Evolutionary conservation across 1,284 basidiomycete species (phyloP).

Genomic region (Rhizoctonia solani): DNA sequence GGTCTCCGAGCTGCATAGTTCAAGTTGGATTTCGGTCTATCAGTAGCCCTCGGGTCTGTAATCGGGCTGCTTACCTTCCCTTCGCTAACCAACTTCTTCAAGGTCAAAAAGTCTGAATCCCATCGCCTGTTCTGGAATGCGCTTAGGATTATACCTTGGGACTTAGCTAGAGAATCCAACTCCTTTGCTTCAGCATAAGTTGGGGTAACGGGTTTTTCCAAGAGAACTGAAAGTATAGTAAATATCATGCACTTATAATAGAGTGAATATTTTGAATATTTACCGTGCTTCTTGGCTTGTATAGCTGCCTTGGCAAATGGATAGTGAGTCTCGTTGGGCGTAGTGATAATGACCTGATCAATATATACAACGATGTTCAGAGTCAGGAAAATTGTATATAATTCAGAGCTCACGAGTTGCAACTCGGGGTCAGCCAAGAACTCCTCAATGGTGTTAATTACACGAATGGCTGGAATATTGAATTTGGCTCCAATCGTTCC

Average conservation of each 20-base stretch:
- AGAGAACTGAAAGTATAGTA: conserved; percentile 55
- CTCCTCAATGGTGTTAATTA: conserved; percentile 47
- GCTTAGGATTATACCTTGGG: conserved; percentile 59
- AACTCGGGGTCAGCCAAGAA: conserved; percentile 48
- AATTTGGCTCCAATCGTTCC: conserved; percentile 39
- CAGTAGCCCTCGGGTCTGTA: conserved; percentile 46
- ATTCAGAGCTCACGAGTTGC: conserved; percentile 39
- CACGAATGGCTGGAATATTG: conserved; percentile 39
- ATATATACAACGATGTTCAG: background rate
- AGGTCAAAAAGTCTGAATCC: conserved; percentile 81
- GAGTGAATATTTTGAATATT: conserved; percentile 37
- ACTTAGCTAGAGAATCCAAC: conserved; percentile 66
- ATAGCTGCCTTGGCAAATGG: conserved; percentile 48
- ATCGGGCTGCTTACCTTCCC: conserved; percentile 54
- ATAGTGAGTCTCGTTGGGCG: conserved; percentile 82
- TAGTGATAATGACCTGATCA: conserved; percentile 61
- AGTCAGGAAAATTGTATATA: background rate
- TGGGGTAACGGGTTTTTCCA: conserved; percentile 83
- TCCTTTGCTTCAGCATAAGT: conserved; percentile 67
- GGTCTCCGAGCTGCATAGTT: conserved; percentile 54
- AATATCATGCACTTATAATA: conserved; percentile 7
- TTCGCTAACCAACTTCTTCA: conserved; percentile 62
- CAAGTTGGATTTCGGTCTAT: background rate
- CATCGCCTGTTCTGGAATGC: conserved; percentile 83
- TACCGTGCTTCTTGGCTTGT: conserved; percentile 70